Evolutionary conservation across 2,329 filamentous ascomycete species (phyloP), one percentile per base, ranked within the genome.

Genomic region (Rhynchosporium secalis): DNA sequence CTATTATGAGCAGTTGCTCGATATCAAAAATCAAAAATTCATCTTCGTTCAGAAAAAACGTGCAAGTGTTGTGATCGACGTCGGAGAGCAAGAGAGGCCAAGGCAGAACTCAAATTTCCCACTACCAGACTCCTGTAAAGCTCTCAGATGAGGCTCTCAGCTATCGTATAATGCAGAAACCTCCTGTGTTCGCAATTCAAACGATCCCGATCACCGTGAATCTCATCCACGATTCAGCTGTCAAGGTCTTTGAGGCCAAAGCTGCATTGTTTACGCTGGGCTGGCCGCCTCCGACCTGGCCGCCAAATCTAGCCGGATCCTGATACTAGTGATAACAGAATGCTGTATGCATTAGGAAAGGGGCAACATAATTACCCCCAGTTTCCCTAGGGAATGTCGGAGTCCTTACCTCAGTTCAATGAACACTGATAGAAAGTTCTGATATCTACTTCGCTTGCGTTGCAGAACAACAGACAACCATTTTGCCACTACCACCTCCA

Each of bases 1-100:
- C 28, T 12, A 6, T 15, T 15, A 9, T 12, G 13, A 49, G 20
- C 15, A 41, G 38, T 40, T 40, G 28, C 7, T 20, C 33, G 33
- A 48, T 13, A 8, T 2, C n/a, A 2, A 36, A 49, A 26, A 20
- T 10, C 7, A n/a, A 28, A 49, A 40, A 48, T 41, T 10, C 3
- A 2, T 28, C 12, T 7, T 4, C 28, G 1, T 31, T 40, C 38
- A 15, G 29, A 15, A 51, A 45, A 52, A 59, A 51, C 57, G 28
- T 59, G 10, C 36, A 59, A 59, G 57, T 59, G 57, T 59, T n/a
- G 13, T 52, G 26, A 36, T 20, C 12, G 56, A 29, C 33, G 20
- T 12, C 5, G 56, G 43, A 48, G 33, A 36, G 33, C 33, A 36
- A 36, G 33, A 13, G 33, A 40, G 52, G 20, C 15, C 28, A 28